Evolutionary conservation across 2,329 filamentous ascomycete genomes (phyloP).

Genomic region (Sphaerulina vaccinii): DNA sequence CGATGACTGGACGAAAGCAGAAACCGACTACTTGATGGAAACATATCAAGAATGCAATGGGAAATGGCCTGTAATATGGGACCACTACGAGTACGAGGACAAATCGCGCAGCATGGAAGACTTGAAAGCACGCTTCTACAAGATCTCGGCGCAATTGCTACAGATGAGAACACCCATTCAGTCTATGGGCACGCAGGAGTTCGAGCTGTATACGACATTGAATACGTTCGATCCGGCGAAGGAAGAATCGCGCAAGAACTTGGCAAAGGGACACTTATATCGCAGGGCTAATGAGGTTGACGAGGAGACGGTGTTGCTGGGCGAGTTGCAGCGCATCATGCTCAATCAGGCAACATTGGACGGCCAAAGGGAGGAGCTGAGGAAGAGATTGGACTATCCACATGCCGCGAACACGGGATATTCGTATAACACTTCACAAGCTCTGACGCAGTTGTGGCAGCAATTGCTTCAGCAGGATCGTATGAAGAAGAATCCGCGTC

Average conservation of each 20-base stretch:
- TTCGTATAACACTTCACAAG: constrained; percentile 74
- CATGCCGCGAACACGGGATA: constrained; percentile 55
- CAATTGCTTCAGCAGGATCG: constrained; percentile 82
- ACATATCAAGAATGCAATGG: constrained; percentile 76
- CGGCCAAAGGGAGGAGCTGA: constrained; percentile 78
- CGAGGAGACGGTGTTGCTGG: constrained; percentile 84
- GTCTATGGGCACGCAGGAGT: constrained; percentile 85
- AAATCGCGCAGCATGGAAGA: constrained; percentile 73
- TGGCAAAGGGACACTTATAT: constrained; percentile 75
- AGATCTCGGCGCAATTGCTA: constrained; percentile 79
- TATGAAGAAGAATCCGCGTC: constrained; percentile 73
- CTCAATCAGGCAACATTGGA: constrained; percentile 82
- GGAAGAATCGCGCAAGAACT: constrained; percentile 78
- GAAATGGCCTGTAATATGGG: constrained; percentile 87
- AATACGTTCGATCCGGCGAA: constrained; percentile 78
- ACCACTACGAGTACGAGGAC: constrained; percentile 63
- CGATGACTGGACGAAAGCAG: constrained; percentile 77
- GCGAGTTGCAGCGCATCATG: constrained; percentile 89
- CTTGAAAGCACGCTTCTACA: constrained; percentile 87
- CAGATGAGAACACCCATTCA: constrained; percentile 74
- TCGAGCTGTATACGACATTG: constrained; percentile 79
- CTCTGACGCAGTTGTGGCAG: constrained; percentile 75
- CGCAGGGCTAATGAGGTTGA: constrained; percentile 83
- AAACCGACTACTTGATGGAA: constrained; percentile 86
- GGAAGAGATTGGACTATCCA: constrained; percentile 77